Conservation (phyloP, 176 grass and related monocot species). For the Calamus simplicifolius region DNA sequence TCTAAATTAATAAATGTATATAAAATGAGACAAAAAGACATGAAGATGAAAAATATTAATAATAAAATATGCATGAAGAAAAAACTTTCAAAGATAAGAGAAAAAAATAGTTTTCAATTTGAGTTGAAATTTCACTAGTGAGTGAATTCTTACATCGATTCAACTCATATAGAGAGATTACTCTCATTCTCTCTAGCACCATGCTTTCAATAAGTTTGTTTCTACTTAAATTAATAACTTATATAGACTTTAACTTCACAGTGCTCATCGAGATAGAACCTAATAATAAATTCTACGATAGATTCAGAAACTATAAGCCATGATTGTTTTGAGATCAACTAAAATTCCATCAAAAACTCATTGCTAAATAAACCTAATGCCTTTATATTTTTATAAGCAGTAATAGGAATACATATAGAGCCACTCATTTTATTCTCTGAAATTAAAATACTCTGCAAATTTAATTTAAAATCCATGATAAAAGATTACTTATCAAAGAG, state of each 20-base stretch:
- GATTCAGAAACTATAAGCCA: slow-evolving; percentile 46
- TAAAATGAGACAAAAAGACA: too few relatives aligned
- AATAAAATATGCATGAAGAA: background rate
- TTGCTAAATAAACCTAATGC: slow-evolving; percentile 74
- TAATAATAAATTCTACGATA: slow-evolving; percentile 61
- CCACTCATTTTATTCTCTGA: slow-evolving; percentile 62
- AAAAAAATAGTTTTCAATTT: slow-evolving; percentile 75
- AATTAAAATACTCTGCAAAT: slow-evolving; percentile 50
- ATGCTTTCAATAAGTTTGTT: slow-evolving; percentile 47
- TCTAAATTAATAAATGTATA: too few relatives aligned
- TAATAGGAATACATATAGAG: slow-evolving; percentile 28
- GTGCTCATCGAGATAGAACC: slow-evolving; percentile 51
- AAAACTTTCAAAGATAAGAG: slow-evolving; percentile 63
- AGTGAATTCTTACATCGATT: too few relatives aligned
- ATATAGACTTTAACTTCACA: slow-evolving; percentile 50
- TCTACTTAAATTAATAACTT: slow-evolving; percentile 61
- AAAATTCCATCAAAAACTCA: slow-evolving; percentile 57
- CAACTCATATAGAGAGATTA: slow-evolving; percentile 62
- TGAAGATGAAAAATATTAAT: too few relatives aligned
- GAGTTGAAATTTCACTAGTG: slow-evolving; percentile 46
- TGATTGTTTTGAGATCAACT: slow-evolving; percentile 28
- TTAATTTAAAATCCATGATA: slow-evolving; percentile 63
- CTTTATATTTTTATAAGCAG: slow-evolving; percentile 24
- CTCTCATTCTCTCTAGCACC: slow-evolving; percentile 46
- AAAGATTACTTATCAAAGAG: slow-evolving; percentile 55